Conservation (phyloP, 495 filamentous ascomycete species). For the Hypoxylon rickii region DNA sequence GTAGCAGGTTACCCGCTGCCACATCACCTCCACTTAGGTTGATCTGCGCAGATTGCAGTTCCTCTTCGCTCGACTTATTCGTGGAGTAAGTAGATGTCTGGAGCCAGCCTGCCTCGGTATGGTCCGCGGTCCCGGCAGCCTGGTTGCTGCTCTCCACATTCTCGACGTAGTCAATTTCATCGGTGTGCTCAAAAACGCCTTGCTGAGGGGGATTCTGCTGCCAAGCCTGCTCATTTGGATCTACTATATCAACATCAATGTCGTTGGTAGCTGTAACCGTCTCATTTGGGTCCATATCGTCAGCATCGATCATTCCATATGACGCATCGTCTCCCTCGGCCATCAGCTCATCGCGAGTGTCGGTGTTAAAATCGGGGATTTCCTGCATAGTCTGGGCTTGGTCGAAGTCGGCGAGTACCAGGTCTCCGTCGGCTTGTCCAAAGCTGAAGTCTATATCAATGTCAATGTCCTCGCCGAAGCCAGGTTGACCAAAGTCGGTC, state of each 20-base stretch:
- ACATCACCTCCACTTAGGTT: not conserved
- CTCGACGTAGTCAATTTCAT: slow-evolving; percentile 36
- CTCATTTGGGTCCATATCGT: slow-evolving; percentile 41
- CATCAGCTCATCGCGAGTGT: slow-evolving; percentile 52
- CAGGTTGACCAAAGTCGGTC: slow-evolving; percentile 48
- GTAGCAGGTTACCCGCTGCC: not conserved
- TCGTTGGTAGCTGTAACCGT: slow-evolving; percentile 26
- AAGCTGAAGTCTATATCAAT: slow-evolving; percentile 73
- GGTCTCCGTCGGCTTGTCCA: slow-evolving; percentile 64
- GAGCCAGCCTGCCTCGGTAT: slow-evolving; percentile 33
- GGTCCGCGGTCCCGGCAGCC: slow-evolving; percentile 9
- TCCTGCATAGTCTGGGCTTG: slow-evolving; percentile 33
- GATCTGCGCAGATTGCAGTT: not conserved
- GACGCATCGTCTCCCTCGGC: slow-evolving; percentile 48
- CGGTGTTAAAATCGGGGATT: slow-evolving; percentile 33
- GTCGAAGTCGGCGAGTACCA: slow-evolving; percentile 59
- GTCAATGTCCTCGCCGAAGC: slow-evolving; percentile 68
- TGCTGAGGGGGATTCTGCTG: slow-evolving; percentile 29
- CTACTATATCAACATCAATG: slow-evolving; percentile 36
- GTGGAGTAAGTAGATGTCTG: slow-evolving; percentile 25
- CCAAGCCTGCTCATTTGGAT: slow-evolving; percentile 28
- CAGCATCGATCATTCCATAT: slow-evolving; percentile 47
- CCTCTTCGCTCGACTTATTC: slow-evolving; percentile 3
- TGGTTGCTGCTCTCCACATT: slow-evolving; percentile 18
- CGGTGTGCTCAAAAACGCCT: slow-evolving; percentile 34